Conservation (phyloP, 129 eudicot genomes). For the Helianthus annuus region HanXRQr2.0-SUNRISE NC_035448.2:26754089-26754588, state of each 20-base stretch:
- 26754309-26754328: slow-evolving; percentile 82
- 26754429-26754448: not conserved
- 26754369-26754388: not conserved
- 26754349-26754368: not conserved
- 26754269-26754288: slow-evolving; percentile 69
- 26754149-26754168: not conserved
- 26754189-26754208: not conserved
- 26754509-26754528: not conserved
- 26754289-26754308: slow-evolving; percentile 80
- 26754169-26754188: not conserved
- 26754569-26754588: not conserved
- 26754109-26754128: not conserved
- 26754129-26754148: not conserved
- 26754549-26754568: not conserved
- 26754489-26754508: not conserved
- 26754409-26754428: not conserved
- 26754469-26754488: not conserved
- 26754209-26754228: not conserved
- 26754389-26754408: slow-evolving; percentile 2
- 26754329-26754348: slow-evolving; percentile 8
- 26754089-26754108: not conserved
- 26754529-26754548: not conserved
- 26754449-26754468: not conserved
- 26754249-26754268: slow-evolving; percentile 66
- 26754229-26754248: slow-evolving; percentile 25